phyloP scores from a whole-genome alignment of 257 asterid species.

The Leptodermis oblonga region DNA sequence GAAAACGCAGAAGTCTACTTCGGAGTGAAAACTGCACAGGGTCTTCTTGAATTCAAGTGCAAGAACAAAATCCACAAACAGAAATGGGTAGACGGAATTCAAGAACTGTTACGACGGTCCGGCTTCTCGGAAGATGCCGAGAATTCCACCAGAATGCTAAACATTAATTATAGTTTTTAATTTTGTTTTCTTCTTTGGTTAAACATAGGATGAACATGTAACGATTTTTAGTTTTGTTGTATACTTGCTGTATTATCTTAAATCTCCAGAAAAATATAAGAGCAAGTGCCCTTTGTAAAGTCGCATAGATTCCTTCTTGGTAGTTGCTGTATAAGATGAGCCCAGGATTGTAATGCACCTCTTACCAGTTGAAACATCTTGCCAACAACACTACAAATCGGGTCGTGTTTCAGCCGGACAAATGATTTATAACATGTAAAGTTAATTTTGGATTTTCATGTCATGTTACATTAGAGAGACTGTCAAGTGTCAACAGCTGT shows the following conservation, averaged over 20 bases:
- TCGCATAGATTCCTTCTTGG: neutral
- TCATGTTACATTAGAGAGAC: no score
- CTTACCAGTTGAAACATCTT: neutral
- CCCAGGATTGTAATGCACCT: neutral
- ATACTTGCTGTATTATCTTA: constrained; percentile 2
- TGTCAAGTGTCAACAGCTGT: no score
- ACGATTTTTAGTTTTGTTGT: neutral
- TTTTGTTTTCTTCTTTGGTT: constrained; percentile 3
- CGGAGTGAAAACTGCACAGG: constrained; percentile 69
- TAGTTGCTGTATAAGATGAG: constrained; percentile 3
- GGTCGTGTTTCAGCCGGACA: no score
- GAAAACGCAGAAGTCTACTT: constrained; percentile 58
- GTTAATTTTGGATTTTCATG: no score
- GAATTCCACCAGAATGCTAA: constrained; percentile 41
- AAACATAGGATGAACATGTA: neutral
- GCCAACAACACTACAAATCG: no score
- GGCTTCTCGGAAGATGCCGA: constrained; percentile 48
- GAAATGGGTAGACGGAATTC: constrained; percentile 71
- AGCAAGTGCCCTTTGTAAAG: constrained; percentile 8
- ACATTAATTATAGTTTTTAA: constrained; percentile 38
- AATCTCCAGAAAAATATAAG: no score
- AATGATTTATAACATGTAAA: no score
- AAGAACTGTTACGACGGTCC: constrained; percentile 38
- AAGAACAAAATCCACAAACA: constrained; percentile 59
- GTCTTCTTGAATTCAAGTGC: constrained; percentile 79